phyloP scores from a whole-genome alignment of 1,284 basidiomycete genomes.

The Moniliella sp. region DNA sequence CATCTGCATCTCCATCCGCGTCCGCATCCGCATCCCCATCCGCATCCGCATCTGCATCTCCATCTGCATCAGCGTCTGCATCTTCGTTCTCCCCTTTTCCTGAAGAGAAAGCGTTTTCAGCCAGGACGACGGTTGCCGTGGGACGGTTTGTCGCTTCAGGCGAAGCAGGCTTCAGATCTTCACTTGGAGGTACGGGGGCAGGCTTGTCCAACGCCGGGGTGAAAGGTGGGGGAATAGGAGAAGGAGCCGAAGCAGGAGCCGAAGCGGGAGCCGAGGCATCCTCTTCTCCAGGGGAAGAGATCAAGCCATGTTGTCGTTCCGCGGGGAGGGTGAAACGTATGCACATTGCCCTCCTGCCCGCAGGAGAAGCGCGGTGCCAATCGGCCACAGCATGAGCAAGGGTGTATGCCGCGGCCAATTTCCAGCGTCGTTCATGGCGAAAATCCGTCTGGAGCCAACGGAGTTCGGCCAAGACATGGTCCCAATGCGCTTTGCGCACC shows the following conservation, averaged over 20 bases:
- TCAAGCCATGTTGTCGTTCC: too few relatives aligned
- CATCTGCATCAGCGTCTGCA: constrained; percentile 4
- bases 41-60: constrained; percentile 18
- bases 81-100: constrained; percentile 1
- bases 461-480: constrained; percentile 89
- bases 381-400: constrained; percentile 62
- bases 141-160: too few relatives aligned
- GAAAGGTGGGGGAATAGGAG: not conserved
- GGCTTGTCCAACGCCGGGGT: not conserved
- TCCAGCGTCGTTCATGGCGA: constrained; percentile 80
- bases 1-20: constrained; percentile 6
- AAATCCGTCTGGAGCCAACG: constrained; percentile 94
- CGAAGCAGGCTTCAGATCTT: not conserved
- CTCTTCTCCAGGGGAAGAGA: too few relatives aligned
- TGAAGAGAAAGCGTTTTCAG: not conserved
- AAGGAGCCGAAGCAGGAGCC: too few relatives aligned
- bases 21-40: constrained; percentile 13
- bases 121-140: too few relatives aligned
- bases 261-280: too few relatives aligned
- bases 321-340: too few relatives aligned
- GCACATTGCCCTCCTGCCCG: too few relatives aligned
- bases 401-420: constrained; percentile 60
- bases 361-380: constrained; percentile 56
- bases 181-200: not conserved
- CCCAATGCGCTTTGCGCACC: constrained; percentile 71